phyloP scores from a whole-genome alignment of 1,284 basidiomycete species.

The Sanguinoderma infundibulare region DNA sequence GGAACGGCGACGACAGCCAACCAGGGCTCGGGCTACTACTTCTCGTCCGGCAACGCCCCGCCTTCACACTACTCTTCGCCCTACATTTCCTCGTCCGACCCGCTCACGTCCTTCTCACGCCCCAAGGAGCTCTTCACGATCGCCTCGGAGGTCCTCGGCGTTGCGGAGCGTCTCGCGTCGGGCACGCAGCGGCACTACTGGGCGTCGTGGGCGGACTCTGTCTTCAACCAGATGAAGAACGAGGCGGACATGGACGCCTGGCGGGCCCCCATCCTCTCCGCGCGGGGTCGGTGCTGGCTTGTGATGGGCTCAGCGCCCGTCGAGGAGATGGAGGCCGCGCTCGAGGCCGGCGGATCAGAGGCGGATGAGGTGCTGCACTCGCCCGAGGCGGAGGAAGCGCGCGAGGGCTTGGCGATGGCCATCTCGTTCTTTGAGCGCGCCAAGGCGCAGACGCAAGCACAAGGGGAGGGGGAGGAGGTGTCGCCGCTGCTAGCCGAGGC shows the following conservation, averaged over 20 bases:
- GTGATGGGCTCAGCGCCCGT: constrained; percentile 55
- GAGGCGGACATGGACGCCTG: constrained; percentile 53
- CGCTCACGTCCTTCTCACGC: constrained; percentile 48
- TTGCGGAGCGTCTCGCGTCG: constrained; percentile 55
- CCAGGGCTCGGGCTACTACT: constrained; percentile 16
- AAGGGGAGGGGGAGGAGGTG: constrained; percentile 19
- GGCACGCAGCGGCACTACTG: constrained; percentile 53
- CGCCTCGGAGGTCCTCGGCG: constrained; percentile 60
- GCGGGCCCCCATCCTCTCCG: constrained; percentile 48
- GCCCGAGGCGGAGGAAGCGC: constrained; percentile 55
- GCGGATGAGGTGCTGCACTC: constrained; percentile 41
- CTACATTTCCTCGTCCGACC: neutral
- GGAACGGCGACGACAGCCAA: constrained; percentile 14
- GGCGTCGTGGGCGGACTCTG: constrained; percentile 62
- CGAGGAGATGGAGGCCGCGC: constrained; percentile 53
- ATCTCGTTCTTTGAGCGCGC: constrained; percentile 59
- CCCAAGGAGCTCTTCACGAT: constrained; percentile 63
- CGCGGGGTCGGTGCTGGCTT: constrained; percentile 59
- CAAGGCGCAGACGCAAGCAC: constrained; percentile 32
- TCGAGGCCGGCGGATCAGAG: constrained; percentile 48
- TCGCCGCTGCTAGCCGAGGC: constrained; percentile 51
- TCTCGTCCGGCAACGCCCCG: constrained; percentile 12
- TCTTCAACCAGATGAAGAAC: constrained; percentile 66
- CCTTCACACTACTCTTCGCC: constrained; percentile 19
- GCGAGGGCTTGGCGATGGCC: constrained; percentile 50